A percentile compares a stretch with the other conserved stretches of the same genome.
Evolutionary conservation across 495 filamentous ascomycete genomes (phyloP).

Genomic region (Zalerion maritima): DNA sequence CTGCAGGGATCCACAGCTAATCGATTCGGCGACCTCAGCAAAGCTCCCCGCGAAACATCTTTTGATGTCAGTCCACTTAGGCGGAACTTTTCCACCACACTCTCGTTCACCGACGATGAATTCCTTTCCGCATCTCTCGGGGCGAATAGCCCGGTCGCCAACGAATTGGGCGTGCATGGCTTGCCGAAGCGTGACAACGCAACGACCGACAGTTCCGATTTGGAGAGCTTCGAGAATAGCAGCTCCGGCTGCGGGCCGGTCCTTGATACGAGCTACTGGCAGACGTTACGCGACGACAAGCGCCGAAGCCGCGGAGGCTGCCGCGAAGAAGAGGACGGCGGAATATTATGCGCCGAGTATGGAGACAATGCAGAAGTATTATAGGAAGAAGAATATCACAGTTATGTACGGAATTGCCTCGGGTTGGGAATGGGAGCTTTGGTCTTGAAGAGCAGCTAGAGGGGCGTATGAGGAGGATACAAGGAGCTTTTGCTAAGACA

Average conservation of each 20-base stretch:
- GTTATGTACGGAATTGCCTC: constrained; percentile 31
- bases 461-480: neutral
- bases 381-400: constrained; percentile 42
- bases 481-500: neutral
- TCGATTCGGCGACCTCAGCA: too few relatives aligned
- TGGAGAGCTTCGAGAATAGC: too few relatives aligned
- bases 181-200: too few relatives aligned
- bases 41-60: too few relatives aligned
- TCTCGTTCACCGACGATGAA: constrained; percentile 11
- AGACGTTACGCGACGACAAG: too few relatives aligned
- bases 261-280: too few relatives aligned
- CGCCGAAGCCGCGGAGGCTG: constrained; percentile 6
- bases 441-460: neutral
- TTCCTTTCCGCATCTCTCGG: constrained; percentile 8
- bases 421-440: constrained; percentile 1
- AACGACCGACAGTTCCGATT: too few relatives aligned
- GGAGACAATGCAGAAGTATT: constrained; percentile 39
- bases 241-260: too few relatives aligned
- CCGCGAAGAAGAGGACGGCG: constrained; percentile 1
- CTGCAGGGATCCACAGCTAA: too few relatives aligned
- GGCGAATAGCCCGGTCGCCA: constrained; percentile 3
- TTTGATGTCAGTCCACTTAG: too few relatives aligned
- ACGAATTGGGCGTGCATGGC: neutral
- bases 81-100: too few relatives aligned
- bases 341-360: constrained; percentile 33